Conservation (phyloP, 495 filamentous ascomycete species). For the Symbiotaphrina buchneri region DNA sequence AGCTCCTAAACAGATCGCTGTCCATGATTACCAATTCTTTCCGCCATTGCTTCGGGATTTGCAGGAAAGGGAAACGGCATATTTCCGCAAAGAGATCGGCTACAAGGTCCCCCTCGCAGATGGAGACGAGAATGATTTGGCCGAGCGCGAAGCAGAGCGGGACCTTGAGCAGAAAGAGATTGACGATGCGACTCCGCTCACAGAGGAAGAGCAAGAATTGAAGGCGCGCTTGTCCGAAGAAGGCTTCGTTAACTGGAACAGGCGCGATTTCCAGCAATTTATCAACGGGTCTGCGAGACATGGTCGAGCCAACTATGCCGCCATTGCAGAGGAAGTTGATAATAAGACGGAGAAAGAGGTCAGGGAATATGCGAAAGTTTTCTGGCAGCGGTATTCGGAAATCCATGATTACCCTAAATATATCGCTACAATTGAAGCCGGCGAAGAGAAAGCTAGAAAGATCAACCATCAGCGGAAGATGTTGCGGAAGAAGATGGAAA, state of each 20-base stretch:
- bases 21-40: conserved; percentile 98
- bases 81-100: conserved; percentile 81
- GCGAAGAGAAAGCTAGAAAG: conserved; percentile 73
- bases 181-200: conserved; percentile 72
- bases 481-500: conserved; percentile 81
- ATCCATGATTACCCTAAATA: conserved; percentile 78
- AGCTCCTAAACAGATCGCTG: conserved; percentile 73
- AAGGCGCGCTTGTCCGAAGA: conserved; percentile 59
- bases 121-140: conserved; percentile 47
- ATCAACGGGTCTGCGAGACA: conserved; percentile 85
- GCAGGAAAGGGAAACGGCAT: conserved; percentile 90
- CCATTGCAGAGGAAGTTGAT: conserved; percentile 78
- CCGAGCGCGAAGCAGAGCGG: conserved; percentile 68
- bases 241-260: conserved; percentile 88
- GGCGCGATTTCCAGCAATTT: conserved; percentile 95
- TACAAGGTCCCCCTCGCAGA: conserved; percentile 79
- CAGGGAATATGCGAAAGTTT: conserved; percentile 73
- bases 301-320: conserved; percentile 61
- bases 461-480: conserved; percentile 84
- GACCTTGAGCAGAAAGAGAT: conserved; percentile 80
- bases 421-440: conserved; percentile 66
- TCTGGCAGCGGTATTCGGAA: conserved; percentile 81
- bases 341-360: conserved; percentile 72
- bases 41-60: conserved; percentile 59
- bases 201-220: conserved; percentile 69